Conservation (phyloP, 73 alveolate genomes). For the Paramecium caudatum region DNA sequence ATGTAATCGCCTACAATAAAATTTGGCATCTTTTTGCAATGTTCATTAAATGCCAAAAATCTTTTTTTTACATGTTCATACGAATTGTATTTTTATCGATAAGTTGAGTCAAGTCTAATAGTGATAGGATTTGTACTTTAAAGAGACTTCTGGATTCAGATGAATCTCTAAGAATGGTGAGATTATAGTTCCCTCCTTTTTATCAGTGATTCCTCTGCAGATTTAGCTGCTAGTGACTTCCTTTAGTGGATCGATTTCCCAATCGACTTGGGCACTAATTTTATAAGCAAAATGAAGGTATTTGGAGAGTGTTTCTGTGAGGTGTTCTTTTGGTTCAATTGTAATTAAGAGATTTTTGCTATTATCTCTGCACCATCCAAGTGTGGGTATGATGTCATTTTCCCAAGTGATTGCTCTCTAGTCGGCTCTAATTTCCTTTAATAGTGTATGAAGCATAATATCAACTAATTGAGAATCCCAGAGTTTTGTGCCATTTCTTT, state of each 20-base stretch:
- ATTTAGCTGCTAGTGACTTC: neutral
- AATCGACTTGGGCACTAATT: constrained; percentile 14
- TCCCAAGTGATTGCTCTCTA: constrained; percentile 28
- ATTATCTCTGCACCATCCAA: constrained; percentile 33
- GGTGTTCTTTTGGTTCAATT: constrained; percentile 19
- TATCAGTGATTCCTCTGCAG: neutral
- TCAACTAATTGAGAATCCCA: neutral
- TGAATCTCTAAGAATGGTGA: constrained; percentile 49
- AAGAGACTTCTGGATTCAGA: constrained; percentile 20
- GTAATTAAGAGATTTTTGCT: neutral
- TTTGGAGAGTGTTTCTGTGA: neutral
- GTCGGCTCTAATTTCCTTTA: neutral
- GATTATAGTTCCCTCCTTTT: constrained; percentile 6
- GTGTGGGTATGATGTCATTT: neutral
- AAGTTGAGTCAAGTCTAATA: neutral
- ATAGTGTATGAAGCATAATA: neutral
- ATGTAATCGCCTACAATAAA: constrained; percentile 23
- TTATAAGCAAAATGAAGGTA: neutral
- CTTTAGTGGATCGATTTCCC: constrained; percentile 30
- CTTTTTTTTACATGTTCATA: constrained; percentile 10
- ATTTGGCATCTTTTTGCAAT: constrained; percentile 9
- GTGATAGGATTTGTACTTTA: neutral
- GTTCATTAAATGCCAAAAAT: neutral
- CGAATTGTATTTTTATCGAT: neutral
- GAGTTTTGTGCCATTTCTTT: constrained; percentile 18